Conservation (phyloP, 176 grass and related monocot genomes). For the Oryza coarctata region DNA sequence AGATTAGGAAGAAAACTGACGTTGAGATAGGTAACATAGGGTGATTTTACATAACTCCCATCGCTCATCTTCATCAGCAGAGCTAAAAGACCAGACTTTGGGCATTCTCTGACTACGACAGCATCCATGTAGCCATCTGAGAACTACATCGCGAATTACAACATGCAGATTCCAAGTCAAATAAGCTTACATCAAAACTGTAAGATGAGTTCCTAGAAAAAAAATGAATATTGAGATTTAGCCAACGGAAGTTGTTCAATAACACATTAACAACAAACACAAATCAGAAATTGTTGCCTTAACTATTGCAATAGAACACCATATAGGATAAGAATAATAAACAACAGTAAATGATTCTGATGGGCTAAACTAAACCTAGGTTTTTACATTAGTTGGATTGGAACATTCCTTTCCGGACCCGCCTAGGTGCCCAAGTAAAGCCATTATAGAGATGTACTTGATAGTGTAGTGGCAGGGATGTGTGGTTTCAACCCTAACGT, state of each 20-base stretch:
- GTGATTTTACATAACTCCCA: conserved; percentile 76
- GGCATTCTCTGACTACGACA: conserved; percentile 60
- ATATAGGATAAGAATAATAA: not conserved
- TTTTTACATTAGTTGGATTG: not conserved
- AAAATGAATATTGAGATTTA: not conserved
- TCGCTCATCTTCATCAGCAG: conserved; percentile 64
- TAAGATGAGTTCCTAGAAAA: not conserved
- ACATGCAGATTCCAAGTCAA: not conserved
- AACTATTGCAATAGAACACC: not conserved
- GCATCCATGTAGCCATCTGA: conserved; percentile 85
- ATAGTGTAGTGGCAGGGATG: no score
- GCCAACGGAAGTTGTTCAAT: not conserved
- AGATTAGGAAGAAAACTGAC: conserved; percentile 15
- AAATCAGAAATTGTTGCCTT: not conserved
- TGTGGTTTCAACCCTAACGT: no score
- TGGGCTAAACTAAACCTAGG: not conserved
- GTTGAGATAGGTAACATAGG: conserved; percentile 73
- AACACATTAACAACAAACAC: not conserved
- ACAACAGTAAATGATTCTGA: not conserved
- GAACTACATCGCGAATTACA: conserved; percentile 52
- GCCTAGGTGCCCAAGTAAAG: not conserved
- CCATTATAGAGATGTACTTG: no score
- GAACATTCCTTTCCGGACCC: not conserved
- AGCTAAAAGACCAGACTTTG: conserved; percentile 56
- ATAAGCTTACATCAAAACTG: not conserved